Evolutionary conservation across 768 basidiomycete species (phyloP).

Genomic region (Boletus pseudopeckii): DNA sequence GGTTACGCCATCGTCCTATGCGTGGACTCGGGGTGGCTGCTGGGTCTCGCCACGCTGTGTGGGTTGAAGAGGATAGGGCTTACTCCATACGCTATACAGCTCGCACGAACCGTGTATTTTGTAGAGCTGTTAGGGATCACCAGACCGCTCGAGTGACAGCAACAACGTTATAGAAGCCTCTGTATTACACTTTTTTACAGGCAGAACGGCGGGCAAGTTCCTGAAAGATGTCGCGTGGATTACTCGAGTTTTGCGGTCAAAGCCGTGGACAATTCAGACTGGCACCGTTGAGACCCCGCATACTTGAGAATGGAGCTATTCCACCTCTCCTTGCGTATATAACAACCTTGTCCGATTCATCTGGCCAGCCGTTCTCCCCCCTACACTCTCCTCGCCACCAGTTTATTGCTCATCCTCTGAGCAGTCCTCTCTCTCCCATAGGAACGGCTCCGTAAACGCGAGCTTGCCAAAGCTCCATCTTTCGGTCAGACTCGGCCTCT

Average conservation of each 20-base stretch:
- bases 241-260: slow-evolving; percentile 7
- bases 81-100: slow-evolving; percentile 2
- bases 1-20: slow-evolving; percentile 11
- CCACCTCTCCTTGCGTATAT: slow-evolving; percentile 15
- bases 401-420: not conserved
- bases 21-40: not conserved
- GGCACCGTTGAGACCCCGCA: slow-evolving; percentile 31
- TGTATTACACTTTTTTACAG: slow-evolving; percentile 21
- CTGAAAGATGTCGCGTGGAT: slow-evolving; percentile 20
- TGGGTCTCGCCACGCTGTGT: not conserved
- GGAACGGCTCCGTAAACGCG: slow-evolving; percentile 31
- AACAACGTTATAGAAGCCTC: slow-evolving; percentile 25
- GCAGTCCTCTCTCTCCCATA: slow-evolving; percentile 16
- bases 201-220: slow-evolving; percentile 16
- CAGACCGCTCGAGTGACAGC: slow-evolving; percentile 20
- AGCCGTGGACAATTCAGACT: slow-evolving; percentile 18
- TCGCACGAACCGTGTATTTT: slow-evolving; percentile 13
- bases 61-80: not conserved
- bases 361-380: not conserved
- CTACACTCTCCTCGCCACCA: slow-evolving; percentile 1
- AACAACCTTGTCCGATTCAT: slow-evolving; percentile 9
- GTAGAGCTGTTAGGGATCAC: slow-evolving; percentile 23
- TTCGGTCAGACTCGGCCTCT: slow-evolving; percentile 15
- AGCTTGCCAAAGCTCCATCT: slow-evolving; percentile 22
- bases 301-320: slow-evolving; percentile 14